These are phyloP conservation scores for Neoconidiobolus thromboides DNA, from an alignment of 371 early-diverging fungal genomes.

Conservation along the genomic window DNA sequence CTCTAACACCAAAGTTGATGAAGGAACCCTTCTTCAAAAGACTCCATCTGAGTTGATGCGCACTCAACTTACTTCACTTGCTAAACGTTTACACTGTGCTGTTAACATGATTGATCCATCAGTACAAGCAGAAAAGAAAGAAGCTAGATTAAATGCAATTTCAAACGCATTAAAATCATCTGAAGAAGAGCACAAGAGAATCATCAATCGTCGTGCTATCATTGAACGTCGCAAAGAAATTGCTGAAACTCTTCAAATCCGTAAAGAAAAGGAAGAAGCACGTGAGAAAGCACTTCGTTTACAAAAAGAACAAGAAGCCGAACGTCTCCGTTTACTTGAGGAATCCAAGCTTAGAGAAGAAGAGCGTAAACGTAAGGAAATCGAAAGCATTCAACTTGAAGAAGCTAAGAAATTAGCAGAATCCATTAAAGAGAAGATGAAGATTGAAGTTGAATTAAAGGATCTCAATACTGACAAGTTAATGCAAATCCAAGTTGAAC, in stretches of 20 bases:
- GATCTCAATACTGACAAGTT: constrained; percentile 63
- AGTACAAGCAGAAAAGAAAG: constrained; percentile 34
- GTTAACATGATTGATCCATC: constrained; percentile 70
- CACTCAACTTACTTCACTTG: constrained; percentile 55
- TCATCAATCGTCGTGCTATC: constrained; percentile 54
- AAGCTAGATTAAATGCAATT: constrained; percentile 39
- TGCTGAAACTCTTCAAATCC: constrained; percentile 54
- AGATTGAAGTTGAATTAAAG: constrained; percentile 51
- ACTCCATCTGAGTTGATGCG: constrained; percentile 76
- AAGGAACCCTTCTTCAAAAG: constrained; percentile 69
- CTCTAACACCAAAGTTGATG: constrained; percentile 38
- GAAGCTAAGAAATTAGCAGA: constrained; percentile 80
- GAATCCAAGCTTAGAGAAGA: constrained; percentile 65
- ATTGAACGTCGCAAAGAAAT: constrained; percentile 88
- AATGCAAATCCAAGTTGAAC: constrained; percentile 68
- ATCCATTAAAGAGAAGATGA: constrained; percentile 60
- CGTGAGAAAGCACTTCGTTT: constrained; percentile 45
- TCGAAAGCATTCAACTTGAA: constrained; percentile 59
- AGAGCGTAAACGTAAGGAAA: constrained; percentile 56
- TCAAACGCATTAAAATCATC: constrained; percentile 39
- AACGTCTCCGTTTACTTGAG: constrained; percentile 64
- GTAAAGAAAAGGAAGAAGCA: constrained; percentile 61
- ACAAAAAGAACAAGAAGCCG: constrained; percentile 72
- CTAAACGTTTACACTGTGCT: constrained; percentile 59
- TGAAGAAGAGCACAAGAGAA: constrained; percentile 65